Percentiles rank a stretch among this genome's conserved stretches.
Evolutionary conservation across 306 rosid species (phyloP).

Genomic region (Sicyos baderoa): DNA sequence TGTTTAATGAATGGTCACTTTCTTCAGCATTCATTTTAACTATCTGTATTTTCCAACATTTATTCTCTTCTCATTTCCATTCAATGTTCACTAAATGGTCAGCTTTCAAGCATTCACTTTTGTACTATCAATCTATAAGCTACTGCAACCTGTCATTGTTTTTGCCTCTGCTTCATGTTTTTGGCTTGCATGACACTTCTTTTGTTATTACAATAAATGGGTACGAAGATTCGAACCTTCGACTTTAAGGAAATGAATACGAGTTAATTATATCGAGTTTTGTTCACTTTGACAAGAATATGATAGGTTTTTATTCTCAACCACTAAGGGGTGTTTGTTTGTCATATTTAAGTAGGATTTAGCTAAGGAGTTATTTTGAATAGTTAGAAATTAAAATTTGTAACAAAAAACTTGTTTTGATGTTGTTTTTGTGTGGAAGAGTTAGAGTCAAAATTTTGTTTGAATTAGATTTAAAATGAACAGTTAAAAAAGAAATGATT

Average conservation of each 20-base stretch:
- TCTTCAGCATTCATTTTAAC: neutral
- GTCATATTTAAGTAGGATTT: too few relatives aligned
- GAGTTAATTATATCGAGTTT: too few relatives aligned
- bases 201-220: neutral
- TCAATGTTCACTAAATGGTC: neutral
- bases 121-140: neutral
- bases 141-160: neutral
- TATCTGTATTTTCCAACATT: neutral
- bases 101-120: constrained; percentile 8
- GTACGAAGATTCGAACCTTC: neutral
- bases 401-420: too few relatives aligned
- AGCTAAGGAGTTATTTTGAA: too few relatives aligned
- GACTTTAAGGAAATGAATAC: too few relatives aligned
- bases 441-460: too few relatives aligned
- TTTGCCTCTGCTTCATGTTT: neutral
- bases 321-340: too few relatives aligned
- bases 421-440: too few relatives aligned
- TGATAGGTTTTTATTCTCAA: neutral
- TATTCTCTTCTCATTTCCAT: constrained; percentile 6
- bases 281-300: too few relatives aligned
- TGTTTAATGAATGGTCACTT: neutral
- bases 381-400: too few relatives aligned
- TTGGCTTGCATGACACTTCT: neutral
- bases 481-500: too few relatives aligned
- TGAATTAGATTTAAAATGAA: too few relatives aligned